Percentiles rank a stretch among this genome's conserved stretches.
Evolutionary conservation across 192 early-diverging fungal species (phyloP).

Genomic region (Coemansia sp.): DNA sequence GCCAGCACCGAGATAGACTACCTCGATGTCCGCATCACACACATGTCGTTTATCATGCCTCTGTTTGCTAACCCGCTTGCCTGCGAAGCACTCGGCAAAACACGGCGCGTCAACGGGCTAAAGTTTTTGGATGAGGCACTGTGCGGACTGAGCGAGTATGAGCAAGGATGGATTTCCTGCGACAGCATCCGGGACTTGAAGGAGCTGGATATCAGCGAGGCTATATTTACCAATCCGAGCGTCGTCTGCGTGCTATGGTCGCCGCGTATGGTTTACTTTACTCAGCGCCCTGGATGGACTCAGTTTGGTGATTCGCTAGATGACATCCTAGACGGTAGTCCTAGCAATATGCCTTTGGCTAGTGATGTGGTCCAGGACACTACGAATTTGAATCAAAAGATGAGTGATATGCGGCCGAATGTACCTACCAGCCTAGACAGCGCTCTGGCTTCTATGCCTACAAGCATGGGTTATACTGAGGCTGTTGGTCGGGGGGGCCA

Average conservation of each 20-base stretch:
- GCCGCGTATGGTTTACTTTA: constrained; percentile 54
- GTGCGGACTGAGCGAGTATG: constrained; percentile 11
- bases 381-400: too few relatives aligned
- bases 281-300: constrained; percentile 41
- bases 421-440: constrained; percentile 7
- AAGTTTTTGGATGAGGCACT: constrained; percentile 21
- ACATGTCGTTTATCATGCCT: constrained; percentile 42
- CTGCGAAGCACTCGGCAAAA: background rate
- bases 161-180: constrained; percentile 36
- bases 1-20: constrained; percentile 51
- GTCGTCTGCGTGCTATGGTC: constrained; percentile 49
- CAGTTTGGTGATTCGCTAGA: constrained; percentile 19
- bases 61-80: constrained; percentile 29
- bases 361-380: too few relatives aligned
- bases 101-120: constrained; percentile 22
- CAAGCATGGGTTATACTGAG: background rate
- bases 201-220: constrained; percentile 37
- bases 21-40: constrained; percentile 48
- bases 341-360: too few relatives aligned
- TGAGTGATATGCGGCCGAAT: too few relatives aligned
- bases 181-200: constrained; percentile 43
- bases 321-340: constrained; percentile 21
- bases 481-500: background rate
- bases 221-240: constrained; percentile 35
- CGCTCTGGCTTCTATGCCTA: constrained; percentile 12